Percentiles rank a stretch among this genome's conserved stretches.
Evolutionary conservation across 768 basidiomycete species (phyloP).

Genomic region (Suillus occidentalis): DNA sequence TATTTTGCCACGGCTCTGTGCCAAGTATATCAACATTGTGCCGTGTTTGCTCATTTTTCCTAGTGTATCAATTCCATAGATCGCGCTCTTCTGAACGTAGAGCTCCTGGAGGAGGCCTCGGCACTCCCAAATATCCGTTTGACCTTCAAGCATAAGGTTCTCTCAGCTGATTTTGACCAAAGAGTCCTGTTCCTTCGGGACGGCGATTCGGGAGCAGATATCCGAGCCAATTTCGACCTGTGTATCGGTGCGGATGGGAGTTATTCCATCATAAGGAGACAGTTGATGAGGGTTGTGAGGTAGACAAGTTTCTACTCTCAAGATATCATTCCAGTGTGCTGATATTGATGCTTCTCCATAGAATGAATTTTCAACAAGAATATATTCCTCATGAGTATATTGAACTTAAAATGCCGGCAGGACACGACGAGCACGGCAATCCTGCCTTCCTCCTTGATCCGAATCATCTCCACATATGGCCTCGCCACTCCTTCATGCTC

Average conservation of each 20-base stretch:
- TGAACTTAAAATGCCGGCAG: constrained; percentile 93
- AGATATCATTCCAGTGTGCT: constrained; percentile 6
- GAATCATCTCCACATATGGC: constrained; percentile 98
- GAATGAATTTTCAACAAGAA: constrained; percentile 94
- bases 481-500: constrained; percentile 98
- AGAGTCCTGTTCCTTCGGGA: constrained; percentile 56
- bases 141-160: constrained; percentile 81
- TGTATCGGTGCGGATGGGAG: constrained; percentile 94
- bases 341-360: constrained; percentile 33
- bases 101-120: constrained; percentile 76
- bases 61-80: constrained; percentile 96
- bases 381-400: constrained; percentile 97
- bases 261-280: constrained; percentile 85
- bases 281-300: constrained; percentile 96
- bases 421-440: constrained; percentile 56
- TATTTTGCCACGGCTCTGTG: constrained; percentile 19
- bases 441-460: constrained; percentile 84
- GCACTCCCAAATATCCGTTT: constrained; percentile 59
- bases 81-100: constrained; percentile 83
- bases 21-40: constrained; percentile 20
- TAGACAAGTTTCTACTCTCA: constrained; percentile 13
- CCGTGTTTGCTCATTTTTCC: constrained; percentile 16
- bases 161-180: constrained; percentile 71
- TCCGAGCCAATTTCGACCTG: constrained; percentile 63
- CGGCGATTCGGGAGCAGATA: constrained; percentile 40